phyloP scores from a whole-genome alignment of 2,329 filamentous ascomycete genomes.

The Westerdykella sp. region DNA sequence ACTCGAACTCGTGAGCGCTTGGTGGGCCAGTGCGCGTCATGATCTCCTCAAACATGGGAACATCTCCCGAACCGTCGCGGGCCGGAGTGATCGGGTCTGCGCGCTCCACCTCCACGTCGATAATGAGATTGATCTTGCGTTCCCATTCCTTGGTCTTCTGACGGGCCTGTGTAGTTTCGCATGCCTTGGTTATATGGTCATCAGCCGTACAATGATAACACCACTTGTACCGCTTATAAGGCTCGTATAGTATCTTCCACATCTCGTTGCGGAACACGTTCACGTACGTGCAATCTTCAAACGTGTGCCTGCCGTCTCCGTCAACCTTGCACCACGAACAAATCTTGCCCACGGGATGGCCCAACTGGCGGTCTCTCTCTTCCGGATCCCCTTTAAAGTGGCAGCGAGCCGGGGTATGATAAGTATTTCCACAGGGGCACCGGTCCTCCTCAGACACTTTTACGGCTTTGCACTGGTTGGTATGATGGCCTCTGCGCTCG shows the following conservation, averaged over 20 bases:
- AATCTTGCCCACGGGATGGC: constrained; percentile 3
- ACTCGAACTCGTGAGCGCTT: constrained; percentile 1
- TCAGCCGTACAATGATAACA: constrained; percentile 9
- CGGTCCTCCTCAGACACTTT: constrained; percentile 2
- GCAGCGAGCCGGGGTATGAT: constrained; percentile 6
- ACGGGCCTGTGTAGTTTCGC: background rate
- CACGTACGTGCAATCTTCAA: constrained; percentile 4
- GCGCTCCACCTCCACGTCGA: constrained; percentile 3
- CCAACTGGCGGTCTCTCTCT: background rate
- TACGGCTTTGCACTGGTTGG: constrained; percentile 4
- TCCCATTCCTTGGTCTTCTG: constrained; percentile 5
- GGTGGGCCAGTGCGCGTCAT: background rate
- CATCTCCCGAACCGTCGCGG: constrained; percentile 1
- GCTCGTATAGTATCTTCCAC: background rate
- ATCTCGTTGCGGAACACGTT: constrained; percentile 2
- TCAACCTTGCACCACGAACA: constrained; percentile 11
- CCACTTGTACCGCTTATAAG: constrained; percentile 7
- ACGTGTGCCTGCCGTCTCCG: constrained; percentile 6
- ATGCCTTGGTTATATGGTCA: constrained; percentile 5
- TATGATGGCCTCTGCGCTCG: constrained; percentile 2
- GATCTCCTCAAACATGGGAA: background rate
- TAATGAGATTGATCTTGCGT: constrained; percentile 1
- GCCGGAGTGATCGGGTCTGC: background rate
- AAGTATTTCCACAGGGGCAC: constrained; percentile 7
- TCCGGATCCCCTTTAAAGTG: constrained; percentile 3